Conservation (phyloP, 805 yeast species). For the Starmerella bacillaris region DNA sequence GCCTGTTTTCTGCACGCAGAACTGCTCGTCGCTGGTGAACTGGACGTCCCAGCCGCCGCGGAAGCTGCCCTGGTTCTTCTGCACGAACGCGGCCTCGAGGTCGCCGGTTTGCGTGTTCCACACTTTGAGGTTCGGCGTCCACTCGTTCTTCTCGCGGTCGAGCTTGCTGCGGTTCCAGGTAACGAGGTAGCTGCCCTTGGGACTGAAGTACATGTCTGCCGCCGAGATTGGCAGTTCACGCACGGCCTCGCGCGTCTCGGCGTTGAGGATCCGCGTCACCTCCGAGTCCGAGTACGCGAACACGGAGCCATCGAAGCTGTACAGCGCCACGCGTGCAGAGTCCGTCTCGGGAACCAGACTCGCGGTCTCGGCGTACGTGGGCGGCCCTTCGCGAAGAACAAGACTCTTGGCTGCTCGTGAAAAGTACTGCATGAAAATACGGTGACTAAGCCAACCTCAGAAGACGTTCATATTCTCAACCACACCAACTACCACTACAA, state of each 20-base stretch:
- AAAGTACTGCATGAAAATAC: slow-evolving; percentile 17
- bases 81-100: slow-evolving; percentile 44
- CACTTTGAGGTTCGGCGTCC: slow-evolving; percentile 61
- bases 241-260: slow-evolving; percentile 33
- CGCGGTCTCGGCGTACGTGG: slow-evolving; percentile 20
- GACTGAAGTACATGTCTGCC: slow-evolving; percentile 76
- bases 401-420: slow-evolving; percentile 18
- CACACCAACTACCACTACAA: too few relatives aligned
- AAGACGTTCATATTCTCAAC: too few relatives aligned
- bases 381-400: slow-evolving; percentile 17
- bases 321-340: slow-evolving; percentile 46
- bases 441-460: too few relatives aligned
- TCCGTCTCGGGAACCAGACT: slow-evolving; percentile 20
- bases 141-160: slow-evolving; percentile 52
- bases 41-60: slow-evolving; percentile 66
- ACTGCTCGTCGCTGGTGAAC: slow-evolving; percentile 62
- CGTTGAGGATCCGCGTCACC: slow-evolving; percentile 37
- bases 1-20: slow-evolving; percentile 41
- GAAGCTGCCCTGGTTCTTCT: slow-evolving; percentile 47
- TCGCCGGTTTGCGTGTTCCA: slow-evolving; percentile 39
- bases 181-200: slow-evolving; percentile 60
- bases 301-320: slow-evolving; percentile 47
- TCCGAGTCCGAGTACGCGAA: slow-evolving; percentile 60
- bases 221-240: slow-evolving; percentile 40
- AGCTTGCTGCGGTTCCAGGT: slow-evolving; percentile 81